Evolutionary conservation across 257 asterid species (phyloP).

Genomic region (Catharanthus roseus): DNA sequence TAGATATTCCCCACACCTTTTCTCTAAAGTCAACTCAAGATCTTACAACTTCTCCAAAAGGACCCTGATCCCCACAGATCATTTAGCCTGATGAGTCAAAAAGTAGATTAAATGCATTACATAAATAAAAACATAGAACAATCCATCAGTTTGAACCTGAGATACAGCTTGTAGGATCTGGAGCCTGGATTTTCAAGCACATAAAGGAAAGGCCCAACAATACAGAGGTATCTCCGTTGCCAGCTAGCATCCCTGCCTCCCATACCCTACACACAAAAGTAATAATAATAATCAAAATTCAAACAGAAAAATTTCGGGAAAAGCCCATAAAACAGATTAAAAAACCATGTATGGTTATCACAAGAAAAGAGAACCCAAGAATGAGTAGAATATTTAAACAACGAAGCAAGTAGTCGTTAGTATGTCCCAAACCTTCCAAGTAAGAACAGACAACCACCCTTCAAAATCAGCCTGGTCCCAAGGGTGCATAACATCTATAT

Average conservation of each 20-base stretch:
- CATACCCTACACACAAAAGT: slow-evolving; percentile 56
- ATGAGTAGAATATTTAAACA: not conserved
- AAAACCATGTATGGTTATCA: not conserved
- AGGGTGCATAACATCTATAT: slow-evolving; percentile 47
- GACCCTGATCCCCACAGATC: not conserved
- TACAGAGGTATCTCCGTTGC: slow-evolving; percentile 87
- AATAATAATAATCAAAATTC: slow-evolving; percentile 6
- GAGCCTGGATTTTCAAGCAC: slow-evolving; percentile 72
- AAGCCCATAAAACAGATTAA: no score
- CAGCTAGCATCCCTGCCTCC: slow-evolving; percentile 98
- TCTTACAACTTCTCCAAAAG: not conserved
- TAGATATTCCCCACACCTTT: not conserved
- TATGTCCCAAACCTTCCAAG: slow-evolving; percentile 56
- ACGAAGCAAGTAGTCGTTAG: not conserved
- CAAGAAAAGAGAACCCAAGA: not conserved
- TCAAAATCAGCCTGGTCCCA: slow-evolving; percentile 94
- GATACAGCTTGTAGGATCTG: slow-evolving; percentile 66
- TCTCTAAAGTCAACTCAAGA: not conserved
- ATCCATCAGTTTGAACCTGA: slow-evolving; percentile 45
- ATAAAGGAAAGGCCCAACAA: slow-evolving; percentile 86
- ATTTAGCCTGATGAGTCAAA: not conserved
- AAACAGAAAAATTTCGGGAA: not conserved
- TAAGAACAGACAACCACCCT: slow-evolving; percentile 77
- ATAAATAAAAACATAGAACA: not conserved
- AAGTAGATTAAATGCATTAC: not conserved